These are phyloP conservation scores for Thymus mandschuricus DNA, from an alignment of 257 asterid genomes.

Conservation along the genomic window DNA sequence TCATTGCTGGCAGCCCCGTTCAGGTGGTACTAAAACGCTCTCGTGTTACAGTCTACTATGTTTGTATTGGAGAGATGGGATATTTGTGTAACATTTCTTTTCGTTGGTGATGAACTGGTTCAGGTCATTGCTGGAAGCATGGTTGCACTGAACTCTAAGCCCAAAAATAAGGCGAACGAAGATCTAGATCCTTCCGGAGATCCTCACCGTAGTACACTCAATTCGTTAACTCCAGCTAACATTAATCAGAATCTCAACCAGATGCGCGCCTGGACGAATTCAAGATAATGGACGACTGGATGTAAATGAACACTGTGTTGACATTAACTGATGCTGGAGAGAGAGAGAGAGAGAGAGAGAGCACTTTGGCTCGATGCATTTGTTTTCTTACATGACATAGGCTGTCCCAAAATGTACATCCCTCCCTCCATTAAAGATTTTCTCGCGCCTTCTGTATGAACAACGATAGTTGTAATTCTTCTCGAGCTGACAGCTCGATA, in stretches of 20 bases:
- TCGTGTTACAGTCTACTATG: neutral
- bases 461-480: neutral
- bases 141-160: constrained; percentile 47
- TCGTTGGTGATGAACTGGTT: constrained; percentile 16
- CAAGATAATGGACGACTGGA: constrained; percentile 35
- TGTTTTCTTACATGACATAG: constrained; percentile 39
- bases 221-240: constrained; percentile 41
- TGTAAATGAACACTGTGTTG: constrained; percentile 38
- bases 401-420: constrained; percentile 42
- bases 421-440: constrained; percentile 21
- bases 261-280: constrained; percentile 58
- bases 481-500: constrained; percentile 42
- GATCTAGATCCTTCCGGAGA: constrained; percentile 46
- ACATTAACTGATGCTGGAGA: constrained; percentile 53
- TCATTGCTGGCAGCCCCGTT: constrained; percentile 79
- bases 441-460: constrained; percentile 10
- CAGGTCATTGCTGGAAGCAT: constrained; percentile 82
- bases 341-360: constrained; percentile 21
- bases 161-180: constrained; percentile 49
- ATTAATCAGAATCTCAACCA: constrained; percentile 53
- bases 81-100: neutral
- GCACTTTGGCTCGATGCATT: constrained; percentile 36
- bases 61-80: neutral
- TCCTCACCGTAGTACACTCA: constrained; percentile 42
- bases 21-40: constrained; percentile 53